Conservation (phyloP, 2,329 filamentous ascomycete genomes). For the Lachnellula subtilissima region DNA sequence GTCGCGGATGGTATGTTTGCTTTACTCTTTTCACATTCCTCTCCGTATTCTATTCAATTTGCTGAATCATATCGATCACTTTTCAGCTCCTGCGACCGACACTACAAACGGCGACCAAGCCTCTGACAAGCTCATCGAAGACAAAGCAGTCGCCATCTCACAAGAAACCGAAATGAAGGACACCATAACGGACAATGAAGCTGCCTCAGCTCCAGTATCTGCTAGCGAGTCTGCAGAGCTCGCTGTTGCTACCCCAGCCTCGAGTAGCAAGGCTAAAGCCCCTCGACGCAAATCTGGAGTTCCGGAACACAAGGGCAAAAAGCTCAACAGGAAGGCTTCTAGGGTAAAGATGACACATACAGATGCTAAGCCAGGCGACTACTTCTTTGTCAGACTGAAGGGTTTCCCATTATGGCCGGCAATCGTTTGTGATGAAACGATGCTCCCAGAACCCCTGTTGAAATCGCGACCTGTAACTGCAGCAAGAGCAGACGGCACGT, state of each 20-base stretch:
- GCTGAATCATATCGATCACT: conserved; percentile 18
- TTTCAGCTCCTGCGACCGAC: conserved; percentile 17
- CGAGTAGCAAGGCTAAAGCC: conserved; percentile 43
- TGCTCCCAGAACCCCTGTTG: conserved; percentile 77
- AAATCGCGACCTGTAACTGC: conserved; percentile 80
- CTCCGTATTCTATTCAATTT: conserved; percentile 1
- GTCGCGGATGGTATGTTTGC: conserved; percentile 18
- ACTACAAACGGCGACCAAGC: conserved; percentile 21
- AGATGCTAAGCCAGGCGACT: conserved; percentile 83
- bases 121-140: conserved; percentile 17
- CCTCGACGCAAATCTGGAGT: conserved; percentile 69
- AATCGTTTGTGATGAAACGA: conserved; percentile 89
- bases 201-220: conserved; percentile 19
- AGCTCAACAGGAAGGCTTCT: conserved; percentile 80
- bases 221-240: conserved; percentile 29
- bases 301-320: conserved; percentile 68
- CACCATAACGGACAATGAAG: conserved; percentile 29
- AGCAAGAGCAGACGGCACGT: conserved; percentile 74
- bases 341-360: conserved; percentile 65
- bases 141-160: conserved; percentile 17
- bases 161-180: conserved; percentile 33
- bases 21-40: conserved; percentile 1
- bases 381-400: conserved; percentile 90
- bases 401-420: conserved; percentile 93
- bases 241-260: conserved; percentile 35